These are phyloP conservation scores for Microstegium vimineum DNA, from an alignment of 176 grass and related monocot species.

Conservation along the genomic window DNA sequence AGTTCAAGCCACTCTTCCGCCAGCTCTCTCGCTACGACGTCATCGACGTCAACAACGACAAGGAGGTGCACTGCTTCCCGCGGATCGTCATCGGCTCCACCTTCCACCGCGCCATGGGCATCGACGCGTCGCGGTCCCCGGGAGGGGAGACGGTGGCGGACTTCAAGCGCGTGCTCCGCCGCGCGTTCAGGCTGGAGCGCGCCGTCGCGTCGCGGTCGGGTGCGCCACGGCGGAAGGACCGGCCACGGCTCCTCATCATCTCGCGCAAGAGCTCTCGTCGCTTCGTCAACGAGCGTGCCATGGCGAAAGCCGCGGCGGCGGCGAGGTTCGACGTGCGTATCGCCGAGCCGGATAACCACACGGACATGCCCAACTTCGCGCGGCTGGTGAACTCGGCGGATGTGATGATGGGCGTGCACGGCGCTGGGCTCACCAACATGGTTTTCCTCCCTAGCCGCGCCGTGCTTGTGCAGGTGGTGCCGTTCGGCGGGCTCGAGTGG, in stretches of 20 bases:
- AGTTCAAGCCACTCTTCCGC: constrained; percentile 63
- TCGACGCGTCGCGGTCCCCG: constrained; percentile 35
- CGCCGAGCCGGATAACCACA: constrained; percentile 48
- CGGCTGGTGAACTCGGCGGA: constrained; percentile 63
- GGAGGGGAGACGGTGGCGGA: constrained; percentile 43
- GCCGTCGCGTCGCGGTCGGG: constrained; percentile 44
- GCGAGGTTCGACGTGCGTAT: constrained; percentile 61
- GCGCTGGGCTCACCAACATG: constrained; percentile 66
- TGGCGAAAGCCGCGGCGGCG: constrained; percentile 44
- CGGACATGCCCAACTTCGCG: constrained; percentile 49
- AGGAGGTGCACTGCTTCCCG: constrained; percentile 67
- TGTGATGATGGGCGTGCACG: constrained; percentile 72
- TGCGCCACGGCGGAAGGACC: background rate
- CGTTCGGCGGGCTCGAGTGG: constrained; percentile 51
- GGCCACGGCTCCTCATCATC: constrained; percentile 67
- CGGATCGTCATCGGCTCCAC: constrained; percentile 56
- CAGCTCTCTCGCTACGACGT: constrained; percentile 69
- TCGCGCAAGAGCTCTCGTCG: constrained; percentile 46
- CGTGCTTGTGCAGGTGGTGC: constrained; percentile 63
- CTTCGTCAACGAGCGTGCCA: constrained; percentile 60
- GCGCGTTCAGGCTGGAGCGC: constrained; percentile 61
- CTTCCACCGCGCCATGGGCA: constrained; percentile 73
- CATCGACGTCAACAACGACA: constrained; percentile 68
- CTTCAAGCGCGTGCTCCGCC: constrained; percentile 69
- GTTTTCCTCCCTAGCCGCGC: constrained; percentile 70